Conservation (phyloP, 805 yeast genomes). For the Scheffersomyces ergatensis region DNA sequence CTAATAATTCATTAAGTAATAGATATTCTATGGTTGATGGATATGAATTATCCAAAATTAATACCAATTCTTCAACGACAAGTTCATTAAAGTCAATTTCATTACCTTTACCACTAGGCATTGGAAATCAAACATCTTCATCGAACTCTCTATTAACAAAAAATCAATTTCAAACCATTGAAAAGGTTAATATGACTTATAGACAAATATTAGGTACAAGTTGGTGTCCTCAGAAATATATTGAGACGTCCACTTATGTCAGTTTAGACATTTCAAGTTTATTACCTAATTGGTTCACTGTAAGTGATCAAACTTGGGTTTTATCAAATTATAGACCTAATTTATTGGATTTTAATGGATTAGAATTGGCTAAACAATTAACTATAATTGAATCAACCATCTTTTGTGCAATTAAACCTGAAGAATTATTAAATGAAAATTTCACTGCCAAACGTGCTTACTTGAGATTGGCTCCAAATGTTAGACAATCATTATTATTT, state of each 20-base stretch:
- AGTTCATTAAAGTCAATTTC: slow-evolving; percentile 39
- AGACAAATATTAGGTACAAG: slow-evolving; percentile 49
- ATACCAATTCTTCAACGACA: slow-evolving; percentile 45
- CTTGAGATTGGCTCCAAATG: slow-evolving; percentile 60
- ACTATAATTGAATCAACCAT: slow-evolving; percentile 69
- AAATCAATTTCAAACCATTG: slow-evolving; percentile 42
- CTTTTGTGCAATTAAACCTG: slow-evolving; percentile 60
- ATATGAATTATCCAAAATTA: slow-evolving; percentile 51
- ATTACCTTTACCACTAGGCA: slow-evolving; percentile 41
- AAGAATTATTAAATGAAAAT: slow-evolving; percentile 65
- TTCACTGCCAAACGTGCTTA: slow-evolving; percentile 59
- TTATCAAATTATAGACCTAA: slow-evolving; percentile 52
- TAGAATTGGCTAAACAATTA: slow-evolving; percentile 75
- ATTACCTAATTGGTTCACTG: slow-evolving; percentile 46
- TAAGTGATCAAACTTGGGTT: slow-evolving; percentile 59
- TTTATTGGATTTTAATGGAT: slow-evolving; percentile 58
- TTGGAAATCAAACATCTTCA: slow-evolving; percentile 41
- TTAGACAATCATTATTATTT: slow-evolving; percentile 58
- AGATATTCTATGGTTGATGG: slow-evolving; percentile 55
- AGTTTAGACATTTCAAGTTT: slow-evolving; percentile 32
- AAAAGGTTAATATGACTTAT: slow-evolving; percentile 50
- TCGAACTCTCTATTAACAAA: slow-evolving; percentile 36
- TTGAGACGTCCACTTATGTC: slow-evolving; percentile 27
- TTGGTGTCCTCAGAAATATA: slow-evolving; percentile 39
- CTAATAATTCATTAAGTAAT: slow-evolving; percentile 20